Conservation (phyloP, 2,329 filamentous ascomycete genomes). For the Aspergillaceae sp. region DNA sequence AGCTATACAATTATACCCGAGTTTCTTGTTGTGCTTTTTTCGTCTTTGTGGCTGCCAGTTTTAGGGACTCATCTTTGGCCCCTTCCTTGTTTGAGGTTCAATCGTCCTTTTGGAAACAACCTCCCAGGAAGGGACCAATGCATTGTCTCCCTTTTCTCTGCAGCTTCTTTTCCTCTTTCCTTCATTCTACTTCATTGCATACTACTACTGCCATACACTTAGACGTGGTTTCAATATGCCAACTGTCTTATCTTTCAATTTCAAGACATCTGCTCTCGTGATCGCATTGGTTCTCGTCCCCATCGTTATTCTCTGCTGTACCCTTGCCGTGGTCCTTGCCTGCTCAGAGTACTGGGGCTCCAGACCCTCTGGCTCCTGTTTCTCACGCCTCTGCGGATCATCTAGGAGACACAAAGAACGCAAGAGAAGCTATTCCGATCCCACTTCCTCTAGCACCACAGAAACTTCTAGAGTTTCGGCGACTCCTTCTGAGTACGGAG, state of each 20-base stretch:
- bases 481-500: constrained; percentile 17
- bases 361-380: constrained; percentile 10
- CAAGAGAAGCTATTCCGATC: constrained; percentile 23
- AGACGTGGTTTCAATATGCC: constrained; percentile 18
- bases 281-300: constrained; percentile 41
- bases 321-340: constrained; percentile 30
- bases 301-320: constrained; percentile 36
- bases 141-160: background rate
- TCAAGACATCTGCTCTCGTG: constrained; percentile 33
- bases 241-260: constrained; percentile 19
- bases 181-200: background rate
- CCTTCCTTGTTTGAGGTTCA: constrained; percentile 1
- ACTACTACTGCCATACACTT: constrained; percentile 5
- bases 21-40: background rate
- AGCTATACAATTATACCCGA: background rate
- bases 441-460: constrained; percentile 23
- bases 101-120: too few species aligned
- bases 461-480: constrained; percentile 24
- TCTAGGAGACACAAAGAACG: constrained; percentile 15
- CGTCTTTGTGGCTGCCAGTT: background rate
- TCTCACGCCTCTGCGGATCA: constrained; percentile 15
- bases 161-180: background rate
- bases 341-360: constrained; percentile 30
- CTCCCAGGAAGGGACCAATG: background rate
- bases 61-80: background rate